phyloP scores from a whole-genome alignment of 2,329 filamentous ascomycete genomes.

The Exophiala spinifera region DNA sequence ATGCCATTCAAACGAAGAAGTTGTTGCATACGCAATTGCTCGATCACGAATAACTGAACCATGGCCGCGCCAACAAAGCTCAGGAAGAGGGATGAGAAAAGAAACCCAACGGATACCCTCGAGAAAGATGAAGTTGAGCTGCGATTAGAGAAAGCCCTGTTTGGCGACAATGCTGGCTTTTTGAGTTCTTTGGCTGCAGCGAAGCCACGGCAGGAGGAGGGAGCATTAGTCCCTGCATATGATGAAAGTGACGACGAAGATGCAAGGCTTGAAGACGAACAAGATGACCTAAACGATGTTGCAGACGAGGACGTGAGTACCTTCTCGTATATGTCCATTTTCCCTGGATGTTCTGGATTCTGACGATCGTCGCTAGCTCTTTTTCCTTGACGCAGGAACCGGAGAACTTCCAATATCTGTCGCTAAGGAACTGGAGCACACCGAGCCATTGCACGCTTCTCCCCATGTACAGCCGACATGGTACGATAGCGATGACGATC shows the following conservation, averaged over 20 bases:
- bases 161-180: constrained; percentile 84
- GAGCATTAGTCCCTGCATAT: constrained; percentile 24
- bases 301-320: constrained; percentile 67
- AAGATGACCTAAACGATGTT: constrained; percentile 58
- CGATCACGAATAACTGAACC: not conserved
- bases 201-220: constrained; percentile 43
- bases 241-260: constrained; percentile 31
- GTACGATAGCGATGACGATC: constrained; percentile 95
- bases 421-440: constrained; percentile 39
- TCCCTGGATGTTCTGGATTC: not conserved
- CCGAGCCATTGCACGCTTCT: constrained; percentile 30
- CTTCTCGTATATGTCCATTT: too few species aligned
- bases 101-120: constrained; percentile 30
- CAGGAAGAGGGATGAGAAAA: not conserved
- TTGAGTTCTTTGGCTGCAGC: constrained; percentile 66
- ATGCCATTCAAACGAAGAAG: not conserved
- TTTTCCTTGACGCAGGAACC: constrained; percentile 72
- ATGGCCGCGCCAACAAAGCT: constrained; percentile 2
- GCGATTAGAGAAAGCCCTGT: constrained; percentile 81
- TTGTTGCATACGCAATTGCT: not conserved
- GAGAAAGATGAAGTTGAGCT: constrained; percentile 81
- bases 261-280: constrained; percentile 45
- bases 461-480: constrained; percentile 58
- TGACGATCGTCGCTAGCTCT: constrained; percentile 53
- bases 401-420: constrained; percentile 35